Percentiles rank a stretch among this genome's conserved stretches.
Conservation (phyloP, 805 yeast genomes). For the Vanderwaltozyma yarrowii region DNA sequence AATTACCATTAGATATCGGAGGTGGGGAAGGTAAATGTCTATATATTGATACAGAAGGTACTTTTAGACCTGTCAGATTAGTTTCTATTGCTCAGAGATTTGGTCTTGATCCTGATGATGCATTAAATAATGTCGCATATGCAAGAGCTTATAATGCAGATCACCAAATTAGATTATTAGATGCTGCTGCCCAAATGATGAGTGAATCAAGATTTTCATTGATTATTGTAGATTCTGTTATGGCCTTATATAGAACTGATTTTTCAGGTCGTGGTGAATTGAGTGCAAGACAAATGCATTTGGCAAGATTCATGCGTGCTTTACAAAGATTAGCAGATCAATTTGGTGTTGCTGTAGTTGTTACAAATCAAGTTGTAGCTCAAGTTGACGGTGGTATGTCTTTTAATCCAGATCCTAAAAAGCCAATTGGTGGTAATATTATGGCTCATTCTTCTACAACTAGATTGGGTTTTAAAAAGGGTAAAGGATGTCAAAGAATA, state of each 20-base stretch:
- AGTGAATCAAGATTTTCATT: constrained; percentile 83
- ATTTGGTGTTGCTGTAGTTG: constrained; percentile 93
- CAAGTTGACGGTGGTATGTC: constrained; percentile 83
- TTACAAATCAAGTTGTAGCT: constrained; percentile 94
- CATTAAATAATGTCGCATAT: constrained; percentile 93
- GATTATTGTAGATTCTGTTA: constrained; percentile 90
- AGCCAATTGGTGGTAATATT: constrained; percentile 97
- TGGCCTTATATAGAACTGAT: constrained; percentile 94
- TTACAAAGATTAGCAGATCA: constrained; percentile 93
- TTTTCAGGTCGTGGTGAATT: constrained; percentile 92
- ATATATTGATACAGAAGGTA: constrained; percentile 94
- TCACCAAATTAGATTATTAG: constrained; percentile 79
- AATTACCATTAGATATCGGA: constrained; percentile 90
- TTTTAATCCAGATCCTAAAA: constrained; percentile 93
- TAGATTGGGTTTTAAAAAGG: constrained; percentile 80
- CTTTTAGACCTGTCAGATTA: constrained; percentile 86
- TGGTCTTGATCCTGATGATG: constrained; percentile 86
- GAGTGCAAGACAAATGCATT: constrained; percentile 88
- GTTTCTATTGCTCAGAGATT: constrained; percentile 85
- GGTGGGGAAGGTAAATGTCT: constrained; percentile 98
- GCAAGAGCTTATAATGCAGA: constrained; percentile 97
- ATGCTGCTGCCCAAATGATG: constrained; percentile 94
- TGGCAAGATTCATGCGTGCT: constrained; percentile 85
- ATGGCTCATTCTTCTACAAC: constrained; percentile 97
- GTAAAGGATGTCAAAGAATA: constrained; percentile 82